Percentiles rank a stretch among this genome's conserved stretches.
Conservation (phyloP, 2,329 filamentous ascomycete species). For the Fusarium equiseti region DNA sequence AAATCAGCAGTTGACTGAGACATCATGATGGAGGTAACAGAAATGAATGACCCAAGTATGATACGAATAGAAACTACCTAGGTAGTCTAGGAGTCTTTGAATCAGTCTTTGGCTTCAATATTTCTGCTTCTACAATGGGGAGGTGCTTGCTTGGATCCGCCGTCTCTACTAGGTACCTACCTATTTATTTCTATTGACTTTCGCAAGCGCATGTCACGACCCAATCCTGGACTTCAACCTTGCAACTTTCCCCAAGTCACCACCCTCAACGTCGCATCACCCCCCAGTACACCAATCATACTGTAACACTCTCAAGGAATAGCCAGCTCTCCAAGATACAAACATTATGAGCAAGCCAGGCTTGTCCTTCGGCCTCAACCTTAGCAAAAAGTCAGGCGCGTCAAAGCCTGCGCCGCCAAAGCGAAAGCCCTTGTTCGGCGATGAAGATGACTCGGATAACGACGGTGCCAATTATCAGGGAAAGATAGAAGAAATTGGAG, state of each 20-base stretch:
- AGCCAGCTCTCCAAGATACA: background rate
- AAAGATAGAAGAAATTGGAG: constrained; percentile 71
- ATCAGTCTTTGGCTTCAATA: background rate
- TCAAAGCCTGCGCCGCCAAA: constrained; percentile 63
- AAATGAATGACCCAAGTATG: background rate
- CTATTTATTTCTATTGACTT: background rate
- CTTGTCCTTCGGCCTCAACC: constrained; percentile 68
- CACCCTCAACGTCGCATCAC: constrained; percentile 6
- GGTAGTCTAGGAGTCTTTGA: background rate
- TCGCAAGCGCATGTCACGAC: background rate
- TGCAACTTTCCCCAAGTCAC: background rate
- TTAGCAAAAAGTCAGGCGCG: constrained; percentile 67
- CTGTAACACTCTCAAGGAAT: background rate
- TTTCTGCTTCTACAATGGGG: background rate
- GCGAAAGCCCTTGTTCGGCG: constrained; percentile 69
- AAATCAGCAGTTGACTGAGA: background rate
- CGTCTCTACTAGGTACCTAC: background rate
- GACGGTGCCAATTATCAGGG: constrained; percentile 54
- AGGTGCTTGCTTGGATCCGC: background rate
- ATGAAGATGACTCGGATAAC: constrained; percentile 65
- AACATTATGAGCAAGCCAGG: constrained; percentile 61
- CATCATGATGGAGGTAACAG: background rate
- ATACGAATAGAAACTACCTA: background rate
- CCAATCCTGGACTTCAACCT: constrained; percentile 16
- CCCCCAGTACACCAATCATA: background rate